Base-by-base conservation (phyloP, 1,284 basidiomycete species). In the Phellopilus nigrolimitatus region DNA sequence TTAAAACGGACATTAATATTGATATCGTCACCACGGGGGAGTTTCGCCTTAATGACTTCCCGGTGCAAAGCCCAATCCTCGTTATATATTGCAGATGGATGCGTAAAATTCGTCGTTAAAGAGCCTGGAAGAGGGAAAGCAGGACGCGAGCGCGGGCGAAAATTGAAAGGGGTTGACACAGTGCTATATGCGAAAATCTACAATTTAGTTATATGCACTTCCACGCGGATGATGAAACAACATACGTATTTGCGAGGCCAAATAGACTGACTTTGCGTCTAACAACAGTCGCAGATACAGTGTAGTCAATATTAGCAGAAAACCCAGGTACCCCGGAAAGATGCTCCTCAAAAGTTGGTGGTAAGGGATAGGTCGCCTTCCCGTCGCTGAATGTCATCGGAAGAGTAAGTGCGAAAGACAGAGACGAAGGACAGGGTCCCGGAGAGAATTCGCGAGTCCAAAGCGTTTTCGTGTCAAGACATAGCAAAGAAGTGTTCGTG, bases 281-380 rank as follows among this genome's bases (percentile, higher is more conserved):
- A 46, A 67, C 66, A 37, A 78, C 69, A 22, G 70, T 64, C 1
- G 69, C 75, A 44, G 64, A 70, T n/a, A 86, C 68, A 28, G 70
- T 70, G 61, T 87, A 88, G 48, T 74, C 71, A 47, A 84, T 76
- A 30, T 68, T 70, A 17, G 83, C 81, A 8, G 68, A 67, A 59
- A 86, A 86, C 3, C 84, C 84, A 7, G 85, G 84, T 2, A 88
- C 66, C 2, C 82, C 82, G 27, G 74, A 73, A 13, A 86, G 69
- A 57, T 79, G 79, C 17, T 78, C 76, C 51, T 75, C 67, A 59
- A 78, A 84, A 15, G 76, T 81, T 1, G 84, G 83, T 24, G 85
- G 84, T 52, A 59, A 39, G 12, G 55, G 46, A 68, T 80, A 84
- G 13, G 69, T 74, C 47, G 72, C 73, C 27, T 70, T 74, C 27